These are phyloP conservation scores for Hypericum perforatum DNA, from an alignment of 345 rosid genomes.

Conservation along the genomic window DNA sequence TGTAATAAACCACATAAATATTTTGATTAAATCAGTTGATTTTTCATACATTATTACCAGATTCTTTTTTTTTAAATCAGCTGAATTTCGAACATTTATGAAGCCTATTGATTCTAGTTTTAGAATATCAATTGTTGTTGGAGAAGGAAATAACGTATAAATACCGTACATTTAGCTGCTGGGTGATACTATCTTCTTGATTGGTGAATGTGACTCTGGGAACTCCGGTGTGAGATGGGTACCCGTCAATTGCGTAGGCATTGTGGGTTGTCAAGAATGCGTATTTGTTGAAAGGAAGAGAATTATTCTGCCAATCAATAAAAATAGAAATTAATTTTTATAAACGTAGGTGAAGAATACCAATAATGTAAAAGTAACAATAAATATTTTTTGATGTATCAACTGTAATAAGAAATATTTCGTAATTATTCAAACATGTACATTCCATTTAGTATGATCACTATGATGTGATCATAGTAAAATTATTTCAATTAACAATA, in stretches of 20 bases:
- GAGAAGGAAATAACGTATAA: no score
- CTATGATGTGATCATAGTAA: no score
- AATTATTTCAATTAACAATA: no score
- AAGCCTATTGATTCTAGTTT: no score
- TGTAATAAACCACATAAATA: not conserved
- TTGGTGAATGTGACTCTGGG: constrained; percentile 18
- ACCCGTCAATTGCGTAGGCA: constrained; percentile 39
- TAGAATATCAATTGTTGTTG: no score
- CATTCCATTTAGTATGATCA: no score
- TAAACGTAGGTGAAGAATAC: no score
- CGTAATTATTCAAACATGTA: no score
- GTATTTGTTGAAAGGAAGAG: constrained; percentile 47
- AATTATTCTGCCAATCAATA: constrained; percentile 25
- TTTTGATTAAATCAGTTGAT: no score
- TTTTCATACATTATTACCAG: no score
- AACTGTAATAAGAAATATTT: not conserved
- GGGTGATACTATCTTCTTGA: constrained; percentile 25
- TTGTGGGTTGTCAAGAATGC: constrained; percentile 54
- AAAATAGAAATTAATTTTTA: not conserved
- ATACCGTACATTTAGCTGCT: constrained; percentile 20
- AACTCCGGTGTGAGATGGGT: constrained; percentile 15
- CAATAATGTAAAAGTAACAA: not conserved
- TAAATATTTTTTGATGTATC: not conserved
- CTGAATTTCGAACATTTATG: no score
- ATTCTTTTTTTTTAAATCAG: no score